Evolutionary conservation across 805 yeast species (phyloP).

Genomic region (Wickerhamiella qilinensis): DNA sequence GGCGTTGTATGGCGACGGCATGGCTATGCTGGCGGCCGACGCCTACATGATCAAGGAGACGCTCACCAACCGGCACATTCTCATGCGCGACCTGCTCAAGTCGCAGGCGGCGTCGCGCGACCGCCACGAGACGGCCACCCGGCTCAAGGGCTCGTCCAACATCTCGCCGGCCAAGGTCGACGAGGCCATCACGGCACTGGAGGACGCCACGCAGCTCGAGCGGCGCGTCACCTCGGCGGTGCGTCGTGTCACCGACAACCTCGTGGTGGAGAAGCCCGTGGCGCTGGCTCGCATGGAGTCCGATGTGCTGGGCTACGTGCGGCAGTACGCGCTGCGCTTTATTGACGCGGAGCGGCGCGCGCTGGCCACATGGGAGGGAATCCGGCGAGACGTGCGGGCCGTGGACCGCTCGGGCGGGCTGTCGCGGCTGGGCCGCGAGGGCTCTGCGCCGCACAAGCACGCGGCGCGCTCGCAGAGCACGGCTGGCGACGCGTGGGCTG

Average conservation of each 20-base stretch:
- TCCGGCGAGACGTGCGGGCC: conserved; percentile 52
- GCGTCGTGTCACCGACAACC: conserved; percentile 68
- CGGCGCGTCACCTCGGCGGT: conserved; percentile 63
- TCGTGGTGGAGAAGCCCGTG: conserved; percentile 55
- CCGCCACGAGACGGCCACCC: conserved; percentile 53
- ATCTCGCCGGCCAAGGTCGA: conserved; percentile 81
- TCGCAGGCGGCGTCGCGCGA: conserved; percentile 61
- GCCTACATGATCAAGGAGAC: conserved; percentile 84
- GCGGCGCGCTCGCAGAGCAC: conserved; percentile 32
- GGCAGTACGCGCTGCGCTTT: conserved; percentile 45
- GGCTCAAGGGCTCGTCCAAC: conserved; percentile 52
- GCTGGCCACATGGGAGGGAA: conserved; percentile 53
- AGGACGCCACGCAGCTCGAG: conserved; percentile 61
- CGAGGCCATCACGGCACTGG: conserved; percentile 68
- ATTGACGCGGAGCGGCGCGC: conserved; percentile 80
- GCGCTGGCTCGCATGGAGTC: conserved; percentile 42
- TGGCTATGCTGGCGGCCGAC: conserved; percentile 49
- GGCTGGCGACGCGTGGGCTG: conserved; percentile 44
- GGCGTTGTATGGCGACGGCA: conserved; percentile 63
- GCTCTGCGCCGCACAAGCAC: conserved; percentile 27
- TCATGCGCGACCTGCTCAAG: conserved; percentile 74
- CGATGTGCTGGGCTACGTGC: conserved; percentile 37
- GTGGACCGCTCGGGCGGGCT: conserved; percentile 70
- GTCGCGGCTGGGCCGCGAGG: conserved; percentile 65
- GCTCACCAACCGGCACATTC: conserved; percentile 74